These are phyloP conservation scores for Scheffersomyces stipitis DNA, from an alignment of 805 yeast species.

Conservation along the genomic window DNA sequence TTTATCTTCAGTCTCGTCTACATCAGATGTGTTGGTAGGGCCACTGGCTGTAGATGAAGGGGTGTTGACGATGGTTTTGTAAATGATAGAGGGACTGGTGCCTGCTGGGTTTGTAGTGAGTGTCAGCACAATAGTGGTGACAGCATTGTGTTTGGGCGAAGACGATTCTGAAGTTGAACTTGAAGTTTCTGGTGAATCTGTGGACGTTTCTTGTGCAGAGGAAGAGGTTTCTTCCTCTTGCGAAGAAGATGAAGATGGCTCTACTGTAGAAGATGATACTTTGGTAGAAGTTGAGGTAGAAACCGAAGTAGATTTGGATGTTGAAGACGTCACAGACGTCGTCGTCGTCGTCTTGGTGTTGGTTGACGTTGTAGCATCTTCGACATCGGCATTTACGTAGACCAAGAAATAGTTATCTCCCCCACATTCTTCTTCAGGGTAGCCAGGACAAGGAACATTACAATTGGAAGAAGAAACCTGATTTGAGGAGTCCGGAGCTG, in stretches of 20 bases:
- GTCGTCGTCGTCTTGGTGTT: constrained; percentile 11
- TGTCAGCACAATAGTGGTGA: constrained; percentile 6
- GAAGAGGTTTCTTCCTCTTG: constrained; percentile 5
- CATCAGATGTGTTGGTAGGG: background rate
- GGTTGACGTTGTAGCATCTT: constrained; percentile 8
- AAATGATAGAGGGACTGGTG: constrained; percentile 14
- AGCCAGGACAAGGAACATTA: constrained; percentile 56
- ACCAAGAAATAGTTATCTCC: constrained; percentile 44
- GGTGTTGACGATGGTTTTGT: constrained; percentile 18
- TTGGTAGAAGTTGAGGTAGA: constrained; percentile 10
- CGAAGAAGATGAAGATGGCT: constrained; percentile 3
- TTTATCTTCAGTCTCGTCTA: background rate
- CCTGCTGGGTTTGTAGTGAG: constrained; percentile 5
- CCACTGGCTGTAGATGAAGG: constrained; percentile 8
- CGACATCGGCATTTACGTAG: constrained; percentile 35
- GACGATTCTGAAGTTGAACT: constrained; percentile 13
- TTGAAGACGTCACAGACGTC: constrained; percentile 6
- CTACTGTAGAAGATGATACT: constrained; percentile 7
- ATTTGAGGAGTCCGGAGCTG: constrained; percentile 27
- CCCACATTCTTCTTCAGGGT: constrained; percentile 60
- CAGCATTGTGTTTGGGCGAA: constrained; percentile 4
- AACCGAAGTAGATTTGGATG: constrained; percentile 8
- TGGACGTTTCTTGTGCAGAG: constrained; percentile 5
- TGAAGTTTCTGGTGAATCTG: constrained; percentile 8
- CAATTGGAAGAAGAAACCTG: constrained; percentile 15